Evolutionary conservation across 202 grass and related monocot genomes (phyloP).

Genomic region (Carex sylvatica): DNA sequence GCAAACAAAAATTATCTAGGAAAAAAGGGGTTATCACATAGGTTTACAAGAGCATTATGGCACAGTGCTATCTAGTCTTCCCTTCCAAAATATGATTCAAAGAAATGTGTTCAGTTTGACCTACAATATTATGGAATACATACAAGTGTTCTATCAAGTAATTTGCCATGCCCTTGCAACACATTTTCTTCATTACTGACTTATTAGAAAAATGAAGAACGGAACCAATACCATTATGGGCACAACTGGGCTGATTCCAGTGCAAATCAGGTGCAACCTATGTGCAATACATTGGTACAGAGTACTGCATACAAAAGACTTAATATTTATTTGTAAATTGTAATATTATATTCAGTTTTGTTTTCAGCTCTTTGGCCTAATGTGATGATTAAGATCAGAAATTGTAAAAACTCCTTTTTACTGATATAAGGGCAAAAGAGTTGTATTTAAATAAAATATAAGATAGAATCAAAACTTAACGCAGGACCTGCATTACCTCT

Average conservation of each 20-base stretch:
- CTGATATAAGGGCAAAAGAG: too few species aligned
- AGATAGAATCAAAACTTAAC: too few species aligned
- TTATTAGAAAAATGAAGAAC: neutral
- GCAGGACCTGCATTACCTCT: too few species aligned
- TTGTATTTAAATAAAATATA: too few species aligned
- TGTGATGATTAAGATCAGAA: too few species aligned
- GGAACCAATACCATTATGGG: neutral
- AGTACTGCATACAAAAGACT: too few species aligned
- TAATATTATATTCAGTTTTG: too few species aligned
- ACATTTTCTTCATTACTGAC: slow-evolving; percentile 6
- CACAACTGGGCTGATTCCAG: neutral
- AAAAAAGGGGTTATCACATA: neutral
- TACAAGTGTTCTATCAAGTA: slow-evolving; percentile 61
- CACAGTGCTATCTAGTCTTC: slow-evolving; percentile 74
- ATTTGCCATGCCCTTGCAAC: slow-evolving; percentile 56
- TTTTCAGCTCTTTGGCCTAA: too few species aligned
- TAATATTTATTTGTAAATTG: too few species aligned
- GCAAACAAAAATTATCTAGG: neutral
- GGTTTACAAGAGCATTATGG: slow-evolving; percentile 87
- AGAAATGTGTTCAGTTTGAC: slow-evolving; percentile 45
- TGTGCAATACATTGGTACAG: too few species aligned
- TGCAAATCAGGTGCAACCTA: too few species aligned
- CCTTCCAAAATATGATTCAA: slow-evolving; percentile 73
- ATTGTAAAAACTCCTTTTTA: too few species aligned
- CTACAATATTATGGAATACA: slow-evolving; percentile 22